Base-by-base conservation (phyloP, 345 rosid genomes). In the Litchi chinensis region DNA sequence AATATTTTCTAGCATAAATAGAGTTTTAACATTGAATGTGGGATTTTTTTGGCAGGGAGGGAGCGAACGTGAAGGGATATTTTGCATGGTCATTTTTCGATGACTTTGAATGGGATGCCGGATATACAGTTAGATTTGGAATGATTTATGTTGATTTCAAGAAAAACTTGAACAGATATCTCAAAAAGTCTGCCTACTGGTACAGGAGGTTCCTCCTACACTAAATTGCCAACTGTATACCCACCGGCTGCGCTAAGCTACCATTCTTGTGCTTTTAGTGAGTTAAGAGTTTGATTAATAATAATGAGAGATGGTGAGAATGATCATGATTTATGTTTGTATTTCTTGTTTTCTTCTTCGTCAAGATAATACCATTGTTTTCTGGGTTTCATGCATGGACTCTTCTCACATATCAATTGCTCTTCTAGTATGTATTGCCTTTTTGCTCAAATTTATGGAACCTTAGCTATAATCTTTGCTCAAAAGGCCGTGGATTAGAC, bases 111-210 rank as follows among this genome's bases (percentile, higher is more conserved):
- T 87, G 89, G 90, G 62, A 39, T 74, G 73, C 67, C 7, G 89
- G 92, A 21, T 89, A 78, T 54, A 83, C 85, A 0, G 74, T 84
- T 21, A 81, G 87, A 40, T 87, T 87, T 39, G 92, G 90, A 1
- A 65, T 89, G 59, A 65, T 77, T 70, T 85, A 81, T 8, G 82
- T 85, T 9, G 88, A 89, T 80, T 87, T 46, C 77, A 74, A 79
- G 68, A 70, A 89, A 8, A 82, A 83, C 15, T 56, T 83, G 74
- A 83, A 71, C 54, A 79, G 92, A 82, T 75, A 84, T 67, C 84
- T 86, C 37, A 89, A 87, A 21, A 73, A 70, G 8, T 89, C 88
- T 0, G 83, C 92, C 12, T 71, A 73, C 50, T 89, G 90, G 90
- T 85, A 80, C 78, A 74, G 75, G 79, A 69, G 26, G 75, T 83